Base-by-base conservation (phyloP, 331 rosid species). In the Quercus lobata region DNA sequence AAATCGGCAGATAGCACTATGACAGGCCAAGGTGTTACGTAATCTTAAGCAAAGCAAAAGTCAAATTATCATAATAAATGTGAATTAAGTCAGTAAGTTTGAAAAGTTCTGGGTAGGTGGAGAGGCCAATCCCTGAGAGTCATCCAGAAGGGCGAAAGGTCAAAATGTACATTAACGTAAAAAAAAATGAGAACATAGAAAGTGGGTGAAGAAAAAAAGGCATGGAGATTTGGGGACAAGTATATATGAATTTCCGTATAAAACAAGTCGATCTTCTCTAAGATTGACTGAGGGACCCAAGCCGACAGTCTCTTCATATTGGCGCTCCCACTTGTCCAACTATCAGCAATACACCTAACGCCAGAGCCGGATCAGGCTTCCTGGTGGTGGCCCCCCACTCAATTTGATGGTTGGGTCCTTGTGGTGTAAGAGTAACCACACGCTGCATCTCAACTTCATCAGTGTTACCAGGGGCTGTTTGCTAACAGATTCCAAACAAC, bases 301-400 rank as follows among this genome's bases (percentile, higher is more conserved):
- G 52, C 80, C 76, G 66, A 57, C 72, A 69, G 7, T 16, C 1
- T 17, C 16, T 69, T 49, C 61, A 32, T 76, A 37, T 65, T 55
- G 72, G 57, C 66, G 46, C 24, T 46, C 77, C 76, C 72, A 80
- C 71, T n/a, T 55, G 22, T 68, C 53, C 72, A 15, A 5, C 3
- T 19, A 68, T 19, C 16, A 2, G 46, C 62, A 57, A 17, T 32
- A 57, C 76, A 69, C 61, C 41, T 19, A 57, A 69, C 84, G 76
- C 34, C 18, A 29, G 76, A 76, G 69, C 77, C 77, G 84, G 84
- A 81, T 70, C 68, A 22, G 76, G 75, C 72, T 27, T 71, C 77
- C 72, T 7, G 53, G 12, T 69, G 77, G 53, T 34, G 72, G 29
- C 53, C n/a, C 77, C 80, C 41, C 32, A 76, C 66, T 44, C 34